Evolutionary conservation across 2,329 filamentous ascomycete species (phyloP).

Genomic region (Parastagonospora avenae): DNA sequence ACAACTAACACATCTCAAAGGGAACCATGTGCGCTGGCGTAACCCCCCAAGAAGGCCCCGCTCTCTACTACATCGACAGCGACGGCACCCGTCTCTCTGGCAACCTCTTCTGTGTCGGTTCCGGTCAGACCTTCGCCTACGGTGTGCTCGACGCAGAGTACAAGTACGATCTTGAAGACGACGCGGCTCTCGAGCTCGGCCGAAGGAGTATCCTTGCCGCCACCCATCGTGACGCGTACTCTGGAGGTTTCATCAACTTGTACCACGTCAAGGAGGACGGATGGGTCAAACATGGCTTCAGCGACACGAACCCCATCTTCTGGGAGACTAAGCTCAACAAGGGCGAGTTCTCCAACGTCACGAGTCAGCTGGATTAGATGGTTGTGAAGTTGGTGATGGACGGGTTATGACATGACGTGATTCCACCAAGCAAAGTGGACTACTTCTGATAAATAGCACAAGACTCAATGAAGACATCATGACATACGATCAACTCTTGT

Average conservation of each 20-base stretch:
- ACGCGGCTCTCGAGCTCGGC: slow-evolving; percentile 90
- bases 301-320: slow-evolving; percentile 98
- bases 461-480: neutral
- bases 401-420: neutral
- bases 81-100: slow-evolving; percentile 91
- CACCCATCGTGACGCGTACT: slow-evolving; percentile 97
- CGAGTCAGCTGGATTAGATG: slow-evolving; percentile 69
- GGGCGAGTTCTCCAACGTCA: slow-evolving; percentile 97
- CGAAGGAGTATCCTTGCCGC: slow-evolving; percentile 92
- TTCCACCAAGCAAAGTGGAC: neutral
- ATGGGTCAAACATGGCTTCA: slow-evolving; percentile 99
- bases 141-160: slow-evolving; percentile 97
- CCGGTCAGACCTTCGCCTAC: slow-evolving; percentile 98
- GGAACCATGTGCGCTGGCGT: slow-evolving; percentile 99
- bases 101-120: slow-evolving; percentile 97
- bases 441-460: neutral
- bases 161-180: slow-evolving; percentile 81
- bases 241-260: slow-evolving; percentile 96
- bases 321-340: slow-evolving; percentile 99
- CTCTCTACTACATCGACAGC: slow-evolving; percentile 98
- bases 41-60: slow-evolving; percentile 91
- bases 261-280: slow-evolving; percentile 99
- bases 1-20: slow-evolving; percentile 28
- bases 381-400: neutral
- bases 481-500: neutral